Conservation (phyloP, 2,329 filamentous ascomycete species). For the Penicillium digitatum region DNA sequence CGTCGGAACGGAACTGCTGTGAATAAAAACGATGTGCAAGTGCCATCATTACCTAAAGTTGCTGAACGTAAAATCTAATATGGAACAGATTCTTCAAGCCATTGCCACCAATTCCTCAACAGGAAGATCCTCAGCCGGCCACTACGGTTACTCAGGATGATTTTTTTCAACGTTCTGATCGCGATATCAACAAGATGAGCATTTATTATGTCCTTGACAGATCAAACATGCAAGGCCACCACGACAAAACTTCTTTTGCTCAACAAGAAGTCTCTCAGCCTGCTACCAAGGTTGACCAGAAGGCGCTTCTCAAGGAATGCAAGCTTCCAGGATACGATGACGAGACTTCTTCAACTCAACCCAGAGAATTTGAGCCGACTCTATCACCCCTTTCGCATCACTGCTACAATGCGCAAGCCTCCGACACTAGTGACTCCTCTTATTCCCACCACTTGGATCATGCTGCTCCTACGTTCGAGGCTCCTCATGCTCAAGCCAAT, state of each 20-base stretch:
- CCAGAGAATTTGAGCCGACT: background rate
- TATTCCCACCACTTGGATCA: background rate
- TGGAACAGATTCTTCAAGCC: background rate
- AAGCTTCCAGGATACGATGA: background rate
- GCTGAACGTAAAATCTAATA: background rate
- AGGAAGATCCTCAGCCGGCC: background rate
- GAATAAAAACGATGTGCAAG: background rate
- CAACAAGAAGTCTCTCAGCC: background rate
- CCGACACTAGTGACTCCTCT: background rate
- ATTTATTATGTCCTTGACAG: background rate
- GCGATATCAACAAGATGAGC: background rate
- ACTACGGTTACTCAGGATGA: background rate
- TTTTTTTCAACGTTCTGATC: background rate
- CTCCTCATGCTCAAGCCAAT: background rate
- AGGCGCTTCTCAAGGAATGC: background rate
- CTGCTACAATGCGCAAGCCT: background rate
- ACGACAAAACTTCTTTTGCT: background rate
- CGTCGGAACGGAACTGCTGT: background rate
- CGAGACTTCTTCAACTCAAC: background rate
- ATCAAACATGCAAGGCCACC: background rate
- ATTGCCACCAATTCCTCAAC: background rate
- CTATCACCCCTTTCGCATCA: background rate
- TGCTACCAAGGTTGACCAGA: background rate
- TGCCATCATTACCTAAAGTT: background rate
- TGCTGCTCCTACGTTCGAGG: background rate